Base-by-base conservation (phyloP, 2,329 filamentous ascomycete species). In the Beauveria bassiana region DNA sequence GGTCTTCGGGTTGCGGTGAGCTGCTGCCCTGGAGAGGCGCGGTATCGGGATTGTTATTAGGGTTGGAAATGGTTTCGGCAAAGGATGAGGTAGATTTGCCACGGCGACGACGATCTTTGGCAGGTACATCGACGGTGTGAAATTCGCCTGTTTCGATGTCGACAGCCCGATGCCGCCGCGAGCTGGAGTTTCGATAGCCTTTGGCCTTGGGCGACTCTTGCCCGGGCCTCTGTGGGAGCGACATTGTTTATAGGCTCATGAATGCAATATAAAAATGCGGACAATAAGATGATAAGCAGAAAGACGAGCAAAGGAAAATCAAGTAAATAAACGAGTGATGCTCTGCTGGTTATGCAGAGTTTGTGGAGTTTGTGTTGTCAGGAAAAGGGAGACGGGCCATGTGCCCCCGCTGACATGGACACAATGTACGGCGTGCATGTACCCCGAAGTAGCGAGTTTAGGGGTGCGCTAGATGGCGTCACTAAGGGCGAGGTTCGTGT, bases 91-190 rank as follows among this genome's bases (percentile, higher is more conserved):
- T 78, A 65, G 85, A 87, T 66, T 75, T 79, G 73, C 78, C 81
- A 77, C 82, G 83, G 70, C 79, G 75, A 75, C 84, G 81, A 71
- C 68, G 76, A 70, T 64, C 73, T 20, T 68, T 64, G 71, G 69
- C 67, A 74, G 54, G 66, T 68, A 62, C 78, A 75, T 60, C 73
- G 42, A 61, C 24, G 18, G 43, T 61, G n/a, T 54, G 75, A 66
- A 81, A 82, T 54, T 75, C 75, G 61, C 84, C 86, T 43, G 86
- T 78, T 72, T 96, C 91, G 68, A 90, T 78, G 71, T 96, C 90
- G 55, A 57, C 49, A 10, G 57, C 45, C 5, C 52, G 57, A 28
- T 53, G 57, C 5, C 61, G 61, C 50, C 55, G 46, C 40, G 57
- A 52, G 43, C 6, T 34, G 7, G 62, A 61, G 52, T 60, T 61